These are phyloP conservation scores for Sphenostylis stenocarpa DNA, from an alignment of 306 rosid genomes.

Conservation along the genomic window DNA sequence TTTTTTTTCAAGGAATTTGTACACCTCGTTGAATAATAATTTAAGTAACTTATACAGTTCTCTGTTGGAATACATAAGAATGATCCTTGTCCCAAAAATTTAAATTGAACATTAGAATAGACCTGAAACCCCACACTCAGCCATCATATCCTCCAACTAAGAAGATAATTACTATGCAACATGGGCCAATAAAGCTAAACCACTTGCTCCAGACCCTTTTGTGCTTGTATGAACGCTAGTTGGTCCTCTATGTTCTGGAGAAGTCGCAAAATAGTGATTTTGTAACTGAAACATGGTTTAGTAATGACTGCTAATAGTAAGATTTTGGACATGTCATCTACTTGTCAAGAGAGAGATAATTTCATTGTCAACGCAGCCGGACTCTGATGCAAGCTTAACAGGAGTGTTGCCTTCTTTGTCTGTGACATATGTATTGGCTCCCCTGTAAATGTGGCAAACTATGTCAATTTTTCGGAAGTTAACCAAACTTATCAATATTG, in stretches of 20 bases:
- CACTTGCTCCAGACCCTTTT: constrained; percentile 5
- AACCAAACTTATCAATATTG: background rate
- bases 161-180: constrained; percentile 11
- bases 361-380: constrained; percentile 41
- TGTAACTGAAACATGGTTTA: constrained; percentile 21
- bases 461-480: background rate
- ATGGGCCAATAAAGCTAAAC: constrained; percentile 31
- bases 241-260: constrained; percentile 5
- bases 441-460: constrained; percentile 48
- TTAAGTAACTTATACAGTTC: constrained; percentile 11
- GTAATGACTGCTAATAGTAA: background rate
- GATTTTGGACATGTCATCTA: constrained; percentile 43
- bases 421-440: constrained; percentile 51
- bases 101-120: constrained; percentile 22
- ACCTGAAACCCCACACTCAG: constrained; percentile 20
- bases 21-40: constrained; percentile 3
- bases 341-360: constrained; percentile 43
- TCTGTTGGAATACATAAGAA: background rate
- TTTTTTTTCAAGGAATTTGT: background rate
- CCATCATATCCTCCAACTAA: constrained; percentile 17
- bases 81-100: constrained; percentile 10
- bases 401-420: constrained; percentile 65
- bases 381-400: constrained; percentile 48
- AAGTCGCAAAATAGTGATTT: constrained; percentile 14
- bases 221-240: background rate